Evolutionary conservation across 345 rosid species (phyloP).

Genomic region (Tarenaya hassleriana): DNA sequence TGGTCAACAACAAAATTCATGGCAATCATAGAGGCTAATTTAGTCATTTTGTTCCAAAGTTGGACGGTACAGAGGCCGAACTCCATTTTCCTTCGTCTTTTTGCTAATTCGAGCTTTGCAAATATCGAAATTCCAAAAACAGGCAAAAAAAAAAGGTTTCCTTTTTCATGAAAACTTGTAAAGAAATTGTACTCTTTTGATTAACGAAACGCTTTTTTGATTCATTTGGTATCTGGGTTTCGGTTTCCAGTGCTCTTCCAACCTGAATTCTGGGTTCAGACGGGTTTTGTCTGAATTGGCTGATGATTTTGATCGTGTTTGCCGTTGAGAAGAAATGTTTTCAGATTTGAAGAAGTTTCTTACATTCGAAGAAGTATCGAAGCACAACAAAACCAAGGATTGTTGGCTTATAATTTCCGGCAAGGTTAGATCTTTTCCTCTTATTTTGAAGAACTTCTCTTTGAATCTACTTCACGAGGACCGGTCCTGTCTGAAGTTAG

Average conservation of each 20-base stretch:
- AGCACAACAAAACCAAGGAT: constrained; percentile 77
- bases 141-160: constrained; percentile 2
- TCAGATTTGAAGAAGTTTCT: constrained; percentile 54
- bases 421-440: constrained; percentile 56
- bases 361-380: constrained; percentile 59
- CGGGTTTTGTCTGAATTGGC: constrained; percentile 22
- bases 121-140: constrained; percentile 22
- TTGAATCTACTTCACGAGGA: constrained; percentile 1
- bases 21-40: too few species aligned
- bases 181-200: neutral
- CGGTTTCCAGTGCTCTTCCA: neutral
- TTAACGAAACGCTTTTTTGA: too few species aligned
- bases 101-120: constrained; percentile 21
- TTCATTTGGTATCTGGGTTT: constrained; percentile 2
- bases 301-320: constrained; percentile 19
- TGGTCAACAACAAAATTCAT: too few species aligned
- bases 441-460: neutral
- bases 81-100: neutral
- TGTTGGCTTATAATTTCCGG: constrained; percentile 88
- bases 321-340: constrained; percentile 48
- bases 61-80: too few species aligned
- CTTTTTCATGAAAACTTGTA: neutral
- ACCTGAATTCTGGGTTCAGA: too few species aligned
- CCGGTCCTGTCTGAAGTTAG: too few species aligned
- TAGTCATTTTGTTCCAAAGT: too few species aligned